phyloP scores from a whole-genome alignment of 108 stramenopile species.

The Craspedostauros australis region DNA sequence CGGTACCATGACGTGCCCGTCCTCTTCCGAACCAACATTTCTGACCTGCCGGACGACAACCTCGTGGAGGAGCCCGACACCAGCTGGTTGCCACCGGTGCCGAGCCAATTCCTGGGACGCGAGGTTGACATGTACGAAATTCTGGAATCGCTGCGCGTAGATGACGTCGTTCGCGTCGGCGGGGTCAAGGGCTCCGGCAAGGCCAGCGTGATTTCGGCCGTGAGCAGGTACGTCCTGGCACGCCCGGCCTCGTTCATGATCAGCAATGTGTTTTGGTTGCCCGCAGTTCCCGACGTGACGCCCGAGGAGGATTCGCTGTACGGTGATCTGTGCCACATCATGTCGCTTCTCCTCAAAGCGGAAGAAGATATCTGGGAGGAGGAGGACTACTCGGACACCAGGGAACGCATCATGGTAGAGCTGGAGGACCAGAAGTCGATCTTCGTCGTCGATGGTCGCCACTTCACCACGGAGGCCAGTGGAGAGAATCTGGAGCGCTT shows the following conservation, averaged over 20 bases:
- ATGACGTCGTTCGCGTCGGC: constrained; percentile 46
- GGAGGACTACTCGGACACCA: constrained; percentile 10
- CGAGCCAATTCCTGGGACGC: constrained; percentile 55
- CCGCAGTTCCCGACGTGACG: constrained; percentile 3
- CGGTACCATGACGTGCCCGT: constrained; percentile 18
- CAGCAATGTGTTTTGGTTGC: constrained; percentile 17
- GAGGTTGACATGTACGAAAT: constrained; percentile 59
- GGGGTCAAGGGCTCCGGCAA: constrained; percentile 51
- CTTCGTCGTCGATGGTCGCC: constrained; percentile 28
- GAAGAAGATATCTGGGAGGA: constrained; percentile 30
- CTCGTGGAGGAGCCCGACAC: constrained; percentile 2
- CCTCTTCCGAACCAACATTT: neutral
- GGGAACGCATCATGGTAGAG: constrained; percentile 17
- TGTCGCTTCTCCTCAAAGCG: constrained; percentile 11
- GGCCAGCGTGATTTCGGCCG: constrained; percentile 12
- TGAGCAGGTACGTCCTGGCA: constrained; percentile 15
- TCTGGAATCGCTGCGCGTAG: constrained; percentile 35
- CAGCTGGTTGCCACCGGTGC: constrained; percentile 17
- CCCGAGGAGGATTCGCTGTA: constrained; percentile 16
- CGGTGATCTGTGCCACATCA: constrained; percentile 15
- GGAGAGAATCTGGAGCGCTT: constrained; percentile 27
- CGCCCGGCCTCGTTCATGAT: constrained; percentile 20
- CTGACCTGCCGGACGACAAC: no score
- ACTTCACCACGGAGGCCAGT: constrained; percentile 15
- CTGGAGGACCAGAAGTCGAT: constrained; percentile 15